phyloP scores from a whole-genome alignment of 2,329 filamentous ascomycete genomes.

The Cladobotryum mycophilum region DNA sequence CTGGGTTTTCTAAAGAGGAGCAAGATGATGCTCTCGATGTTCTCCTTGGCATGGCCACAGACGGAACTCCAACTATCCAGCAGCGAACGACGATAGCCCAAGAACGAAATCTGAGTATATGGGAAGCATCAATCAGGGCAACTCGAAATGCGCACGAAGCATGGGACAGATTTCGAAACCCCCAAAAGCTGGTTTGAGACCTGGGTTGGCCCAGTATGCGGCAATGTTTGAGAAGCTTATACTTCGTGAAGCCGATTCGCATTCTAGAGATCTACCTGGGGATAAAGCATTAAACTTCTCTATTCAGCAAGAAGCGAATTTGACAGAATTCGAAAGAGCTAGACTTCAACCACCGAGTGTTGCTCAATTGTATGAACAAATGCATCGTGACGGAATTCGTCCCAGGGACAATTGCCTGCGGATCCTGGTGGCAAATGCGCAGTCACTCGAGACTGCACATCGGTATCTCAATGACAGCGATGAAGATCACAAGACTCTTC shows the following conservation, averaged over 20 bases:
- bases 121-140: constrained; percentile 51
- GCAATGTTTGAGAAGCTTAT: constrained; percentile 56
- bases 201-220: constrained; percentile 43
- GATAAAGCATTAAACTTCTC: constrained; percentile 49
- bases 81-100: constrained; percentile 24
- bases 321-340: constrained; percentile 59
- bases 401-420: constrained; percentile 46
- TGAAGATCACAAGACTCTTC: constrained; percentile 8
- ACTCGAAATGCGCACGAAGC: constrained; percentile 57
- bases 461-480: constrained; percentile 44
- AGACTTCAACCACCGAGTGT: constrained; percentile 55
- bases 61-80: constrained; percentile 52
- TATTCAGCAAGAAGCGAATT: constrained; percentile 38
- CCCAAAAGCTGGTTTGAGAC: constrained; percentile 28
- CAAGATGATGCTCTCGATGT: constrained; percentile 45
- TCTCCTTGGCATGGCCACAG: constrained; percentile 45
- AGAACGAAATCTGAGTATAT: constrained; percentile 26
- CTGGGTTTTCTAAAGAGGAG: constrained; percentile 44
- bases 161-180: constrained; percentile 45
- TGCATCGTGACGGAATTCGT: constrained; percentile 44
- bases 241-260: constrained; percentile 22
- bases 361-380: constrained; percentile 51
- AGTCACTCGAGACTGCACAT: constrained; percentile 39
- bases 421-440: constrained; percentile 49
- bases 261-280: constrained; percentile 43